These are phyloP conservation scores for Aspergillus olivimuriae DNA, from an alignment of 495 filamentous ascomycete genomes.

Conservation along the genomic window DNA sequence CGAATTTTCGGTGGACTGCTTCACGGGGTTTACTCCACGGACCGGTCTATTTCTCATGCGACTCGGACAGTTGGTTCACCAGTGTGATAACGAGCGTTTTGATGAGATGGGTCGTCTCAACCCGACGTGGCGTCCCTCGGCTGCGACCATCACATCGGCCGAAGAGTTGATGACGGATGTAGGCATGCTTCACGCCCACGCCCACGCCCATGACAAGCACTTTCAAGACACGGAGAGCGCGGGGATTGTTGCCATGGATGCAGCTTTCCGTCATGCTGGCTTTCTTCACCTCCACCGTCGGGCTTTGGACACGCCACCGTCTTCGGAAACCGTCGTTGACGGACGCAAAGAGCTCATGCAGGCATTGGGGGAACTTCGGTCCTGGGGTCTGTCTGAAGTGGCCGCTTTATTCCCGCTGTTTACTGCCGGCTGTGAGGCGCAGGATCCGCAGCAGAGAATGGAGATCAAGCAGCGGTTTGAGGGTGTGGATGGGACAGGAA, in stretches of 20 bases:
- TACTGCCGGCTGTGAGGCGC: constrained; percentile 72
- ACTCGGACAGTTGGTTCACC: constrained; percentile 64
- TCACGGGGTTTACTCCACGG: constrained; percentile 68
- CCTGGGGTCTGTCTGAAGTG: constrained; percentile 65
- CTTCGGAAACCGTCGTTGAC: constrained; percentile 52
- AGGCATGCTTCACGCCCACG: constrained; percentile 22
- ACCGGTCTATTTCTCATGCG: constrained; percentile 66
- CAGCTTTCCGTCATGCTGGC: constrained; percentile 75
- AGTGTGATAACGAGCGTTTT: constrained; percentile 64
- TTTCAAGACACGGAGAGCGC: constrained; percentile 24
- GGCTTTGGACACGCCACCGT: constrained; percentile 54
- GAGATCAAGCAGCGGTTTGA: constrained; percentile 63
- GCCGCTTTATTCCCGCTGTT: constrained; percentile 81
- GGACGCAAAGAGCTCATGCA: constrained; percentile 58
- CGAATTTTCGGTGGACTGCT: constrained; percentile 66
- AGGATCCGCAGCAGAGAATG: constrained; percentile 44
- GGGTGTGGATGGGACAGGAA: constrained; percentile 65
- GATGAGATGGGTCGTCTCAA: constrained; percentile 46
- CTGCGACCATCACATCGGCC: constrained; percentile 47
- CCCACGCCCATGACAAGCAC: constrained; percentile 28
- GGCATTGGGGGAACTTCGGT: constrained; percentile 55
- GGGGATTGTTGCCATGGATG: constrained; percentile 73
- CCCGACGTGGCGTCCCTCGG: constrained; percentile 53
- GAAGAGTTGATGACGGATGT: constrained; percentile 49
- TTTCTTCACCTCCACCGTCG: constrained; percentile 71